phyloP scores from a whole-genome alignment of 2,329 filamentous ascomycete genomes.

The Calonectria honghensis region DNA sequence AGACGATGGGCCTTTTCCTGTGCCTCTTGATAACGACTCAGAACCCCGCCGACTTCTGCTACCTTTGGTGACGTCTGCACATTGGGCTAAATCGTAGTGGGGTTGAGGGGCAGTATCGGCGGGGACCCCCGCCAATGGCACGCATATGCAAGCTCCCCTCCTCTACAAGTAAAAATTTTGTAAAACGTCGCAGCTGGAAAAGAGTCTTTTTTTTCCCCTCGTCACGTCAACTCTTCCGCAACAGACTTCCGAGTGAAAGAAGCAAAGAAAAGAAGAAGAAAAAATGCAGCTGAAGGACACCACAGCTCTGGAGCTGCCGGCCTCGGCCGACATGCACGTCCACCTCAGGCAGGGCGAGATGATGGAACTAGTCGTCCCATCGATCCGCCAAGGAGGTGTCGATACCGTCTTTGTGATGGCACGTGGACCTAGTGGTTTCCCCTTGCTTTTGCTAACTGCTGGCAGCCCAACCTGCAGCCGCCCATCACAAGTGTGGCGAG shows the following conservation, averaged over 20 bases:
- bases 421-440: slow-evolving; percentile 41
- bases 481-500: slow-evolving; percentile 55
- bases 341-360: slow-evolving; percentile 81
- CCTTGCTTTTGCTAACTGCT: slow-evolving; percentile 32
- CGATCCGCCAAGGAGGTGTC: slow-evolving; percentile 76
- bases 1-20: neutral
- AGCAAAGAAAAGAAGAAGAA: neutral
- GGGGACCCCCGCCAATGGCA: slow-evolving; percentile 7
- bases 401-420: slow-evolving; percentile 75
- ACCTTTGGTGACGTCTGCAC: neutral
- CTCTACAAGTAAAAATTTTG: slow-evolving; percentile 14
- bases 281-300: slow-evolving; percentile 33
- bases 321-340: slow-evolving; percentile 81
- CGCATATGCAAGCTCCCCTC: slow-evolving; percentile 20
- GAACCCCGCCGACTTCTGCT: neutral
- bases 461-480: slow-evolving; percentile 43
- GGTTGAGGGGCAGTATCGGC: slow-evolving; percentile 11
- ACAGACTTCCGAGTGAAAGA: neutral
- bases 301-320: slow-evolving; percentile 69
- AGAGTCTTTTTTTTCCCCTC: neutral
- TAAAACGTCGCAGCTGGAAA: slow-evolving; percentile 15
- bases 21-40: neutral
- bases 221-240: neutral
- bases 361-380: slow-evolving; percentile 74
- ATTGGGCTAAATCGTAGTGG: slow-evolving; percentile 17